phyloP scores from a whole-genome alignment of 768 basidiomycete species.

The Suillus luteus region DNA sequence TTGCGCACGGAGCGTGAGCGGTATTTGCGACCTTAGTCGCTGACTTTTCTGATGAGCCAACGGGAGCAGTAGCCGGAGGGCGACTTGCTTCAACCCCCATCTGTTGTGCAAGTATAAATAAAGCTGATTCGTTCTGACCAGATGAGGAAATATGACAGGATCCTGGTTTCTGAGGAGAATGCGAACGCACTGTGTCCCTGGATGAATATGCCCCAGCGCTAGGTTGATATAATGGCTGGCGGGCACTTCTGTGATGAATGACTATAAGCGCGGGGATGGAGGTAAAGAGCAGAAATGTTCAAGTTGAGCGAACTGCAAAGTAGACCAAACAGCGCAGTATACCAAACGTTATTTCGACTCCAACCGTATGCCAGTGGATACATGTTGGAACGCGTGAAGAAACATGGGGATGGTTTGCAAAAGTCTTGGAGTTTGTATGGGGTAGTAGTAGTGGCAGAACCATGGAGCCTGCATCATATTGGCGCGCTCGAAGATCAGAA shows the following conservation, averaged over 20 bases:
- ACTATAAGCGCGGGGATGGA: not conserved
- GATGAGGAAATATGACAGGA: not conserved
- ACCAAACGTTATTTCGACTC: constrained; percentile 2
- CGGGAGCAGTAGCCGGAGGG: not conserved
- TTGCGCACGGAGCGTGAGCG: not conserved
- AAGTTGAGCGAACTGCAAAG: not conserved
- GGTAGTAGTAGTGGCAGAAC: not conserved
- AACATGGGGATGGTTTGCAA: not conserved
- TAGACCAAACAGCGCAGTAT: constrained; percentile 2
- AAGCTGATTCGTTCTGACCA: not conserved
- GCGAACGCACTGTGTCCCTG: not conserved
- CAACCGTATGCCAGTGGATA: not conserved
- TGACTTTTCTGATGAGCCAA: not conserved
- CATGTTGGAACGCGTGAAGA: not conserved
- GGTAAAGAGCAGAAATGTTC: not conserved
- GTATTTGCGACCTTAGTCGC: not conserved
- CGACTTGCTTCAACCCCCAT: constrained; percentile 14
- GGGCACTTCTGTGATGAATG: not conserved
- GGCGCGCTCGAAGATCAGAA: not conserved
- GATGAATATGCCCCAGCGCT: not conserved
- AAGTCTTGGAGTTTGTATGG: not conserved
- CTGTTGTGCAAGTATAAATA: constrained; percentile 2
- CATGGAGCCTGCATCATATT: not conserved
- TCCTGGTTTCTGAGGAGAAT: not conserved
- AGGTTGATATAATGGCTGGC: constrained; percentile 1